Percentiles rank a stretch among this genome's conserved stretches.
phyloP scores from a whole-genome alignment of 2,329 filamentous ascomycete genomes.

The Exophiala lecanii-corni region DNA sequence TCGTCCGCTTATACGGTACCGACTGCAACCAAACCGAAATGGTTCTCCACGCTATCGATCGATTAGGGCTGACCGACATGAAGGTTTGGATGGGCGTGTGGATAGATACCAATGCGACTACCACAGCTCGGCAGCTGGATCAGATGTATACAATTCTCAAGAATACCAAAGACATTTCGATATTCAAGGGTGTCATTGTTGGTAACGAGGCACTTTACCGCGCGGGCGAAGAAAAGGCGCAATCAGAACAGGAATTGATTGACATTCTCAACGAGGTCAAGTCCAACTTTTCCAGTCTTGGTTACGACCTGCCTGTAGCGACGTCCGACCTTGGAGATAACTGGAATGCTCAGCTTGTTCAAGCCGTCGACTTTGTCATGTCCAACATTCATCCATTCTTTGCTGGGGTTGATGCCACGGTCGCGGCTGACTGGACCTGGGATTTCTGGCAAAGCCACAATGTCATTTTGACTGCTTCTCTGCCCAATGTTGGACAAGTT shows the following conservation, averaged over 20 bases:
- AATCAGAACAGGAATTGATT: constrained; percentile 61
- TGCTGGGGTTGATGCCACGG: constrained; percentile 64
- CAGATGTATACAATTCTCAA: constrained; percentile 85
- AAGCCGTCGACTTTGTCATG: constrained; percentile 81
- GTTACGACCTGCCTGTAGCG: constrained; percentile 69
- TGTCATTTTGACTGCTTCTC: constrained; percentile 56
- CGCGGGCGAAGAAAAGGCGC: constrained; percentile 48
- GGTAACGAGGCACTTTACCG: constrained; percentile 62
- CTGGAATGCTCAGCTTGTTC: constrained; percentile 68
- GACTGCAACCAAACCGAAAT: constrained; percentile 98
- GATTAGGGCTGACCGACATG: constrained; percentile 65
- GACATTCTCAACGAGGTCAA: constrained; percentile 63
- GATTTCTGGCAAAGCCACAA: constrained; percentile 73
- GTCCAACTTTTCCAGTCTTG: constrained; percentile 63
- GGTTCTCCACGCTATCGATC: constrained; percentile 76
- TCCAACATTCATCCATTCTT: constrained; percentile 97
- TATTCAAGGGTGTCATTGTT: constrained; percentile 59
- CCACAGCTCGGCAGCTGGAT: constrained; percentile 72
- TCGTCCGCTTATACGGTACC: constrained; percentile 83
- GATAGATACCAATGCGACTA: constrained; percentile 78
- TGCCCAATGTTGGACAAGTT: constrained; percentile 61
- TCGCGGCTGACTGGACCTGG: constrained; percentile 75
- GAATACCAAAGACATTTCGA: constrained; percentile 36
- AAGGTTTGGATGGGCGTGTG: constrained; percentile 95
- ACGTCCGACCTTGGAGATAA: constrained; percentile 87